These are phyloP conservation scores for Wallemia mellicola DNA, from an alignment of 1,284 basidiomycete species.

Conservation along the genomic window DNA sequence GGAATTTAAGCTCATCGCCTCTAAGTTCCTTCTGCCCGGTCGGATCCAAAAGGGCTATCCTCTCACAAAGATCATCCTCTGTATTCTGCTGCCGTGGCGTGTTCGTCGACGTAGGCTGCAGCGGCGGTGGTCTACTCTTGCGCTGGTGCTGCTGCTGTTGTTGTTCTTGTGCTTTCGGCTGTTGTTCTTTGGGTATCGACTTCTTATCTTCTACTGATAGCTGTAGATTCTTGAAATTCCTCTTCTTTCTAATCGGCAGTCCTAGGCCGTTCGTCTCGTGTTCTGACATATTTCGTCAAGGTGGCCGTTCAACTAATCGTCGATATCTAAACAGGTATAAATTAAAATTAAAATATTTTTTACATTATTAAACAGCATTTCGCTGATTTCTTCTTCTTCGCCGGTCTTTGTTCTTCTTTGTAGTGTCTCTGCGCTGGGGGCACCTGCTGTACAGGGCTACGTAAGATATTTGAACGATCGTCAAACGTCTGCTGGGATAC, in stretches of 20 bases:
- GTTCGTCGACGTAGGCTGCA: background rate
- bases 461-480: background rate
- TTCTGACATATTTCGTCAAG: background rate
- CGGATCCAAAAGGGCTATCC: background rate
- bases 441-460: background rate
- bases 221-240: constrained; percentile 44
- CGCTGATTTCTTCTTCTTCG: background rate
- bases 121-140: background rate
- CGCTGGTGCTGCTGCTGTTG: background rate
- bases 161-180: background rate
- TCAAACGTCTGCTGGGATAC: background rate
- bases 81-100: background rate
- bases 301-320: background rate
- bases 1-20: constrained; percentile 45
- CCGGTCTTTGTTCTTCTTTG: background rate
- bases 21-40: constrained; percentile 29
- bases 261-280: background rate
- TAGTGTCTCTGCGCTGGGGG: background rate
- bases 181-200: background rate
- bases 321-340: background rate
- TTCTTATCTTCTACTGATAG: constrained; percentile 17
- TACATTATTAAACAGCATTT: background rate
- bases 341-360: background rate
- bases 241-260: constrained; percentile 24
- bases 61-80: background rate